A percentile compares a stretch with the other conserved stretches of the same genome.
Conservation (phyloP, 139 green algal species). For the Trebouxia sp. region DNA sequence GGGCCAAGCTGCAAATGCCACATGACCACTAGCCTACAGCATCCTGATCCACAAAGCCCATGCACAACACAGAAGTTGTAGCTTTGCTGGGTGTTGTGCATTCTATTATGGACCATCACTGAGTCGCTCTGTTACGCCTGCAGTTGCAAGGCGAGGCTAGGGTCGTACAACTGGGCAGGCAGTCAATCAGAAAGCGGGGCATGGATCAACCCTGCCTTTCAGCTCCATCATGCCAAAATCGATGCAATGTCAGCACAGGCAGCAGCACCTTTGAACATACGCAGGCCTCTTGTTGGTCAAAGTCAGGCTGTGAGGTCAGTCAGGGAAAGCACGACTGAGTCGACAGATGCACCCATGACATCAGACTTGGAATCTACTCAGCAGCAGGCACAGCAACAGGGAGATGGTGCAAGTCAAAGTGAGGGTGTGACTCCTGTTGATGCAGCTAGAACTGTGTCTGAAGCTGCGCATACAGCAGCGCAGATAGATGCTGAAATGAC, state of each 20-base stretch:
- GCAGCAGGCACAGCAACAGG: background rate
- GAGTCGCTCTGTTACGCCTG: background rate
- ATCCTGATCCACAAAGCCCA: background rate
- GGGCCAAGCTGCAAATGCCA: background rate
- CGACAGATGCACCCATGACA: background rate
- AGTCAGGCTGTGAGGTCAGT: no score
- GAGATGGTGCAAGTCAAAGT: background rate
- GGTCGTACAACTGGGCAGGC: conserved; percentile 87
- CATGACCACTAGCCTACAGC: background rate
- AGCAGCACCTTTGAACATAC: conserved; percentile 9
- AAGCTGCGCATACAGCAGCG: background rate
- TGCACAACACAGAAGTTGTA: background rate
- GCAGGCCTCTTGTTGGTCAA: background rate
- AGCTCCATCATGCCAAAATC: conserved; percentile 65
- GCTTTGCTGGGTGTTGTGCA: background rate
- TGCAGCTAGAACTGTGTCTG: conserved; percentile 15
- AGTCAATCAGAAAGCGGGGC: conserved; percentile 41
- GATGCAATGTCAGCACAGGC: conserved; percentile 40
- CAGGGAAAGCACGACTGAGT: no score
- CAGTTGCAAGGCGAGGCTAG: conserved; percentile 67
- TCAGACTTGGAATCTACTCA: background rate
- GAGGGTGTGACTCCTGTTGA: background rate
- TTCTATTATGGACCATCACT: background rate
- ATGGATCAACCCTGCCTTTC: conserved; percentile 82
- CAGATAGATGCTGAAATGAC: background rate